Evolutionary conservation across 345 rosid genomes (phyloP).

Genomic region (Eucalyptus sp.): DNA sequence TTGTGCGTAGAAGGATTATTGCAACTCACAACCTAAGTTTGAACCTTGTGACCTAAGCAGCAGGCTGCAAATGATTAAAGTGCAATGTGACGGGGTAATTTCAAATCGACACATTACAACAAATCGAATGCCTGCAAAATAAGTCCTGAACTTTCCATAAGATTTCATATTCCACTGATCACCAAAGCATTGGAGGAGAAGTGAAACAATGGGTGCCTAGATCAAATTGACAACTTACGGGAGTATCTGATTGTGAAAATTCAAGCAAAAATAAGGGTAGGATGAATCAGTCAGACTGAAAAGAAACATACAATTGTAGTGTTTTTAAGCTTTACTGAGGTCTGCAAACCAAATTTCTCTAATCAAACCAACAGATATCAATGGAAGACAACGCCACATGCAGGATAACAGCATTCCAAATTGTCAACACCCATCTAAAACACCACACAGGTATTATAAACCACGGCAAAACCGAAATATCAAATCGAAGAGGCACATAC

Average conservation of each 20-base stretch:
- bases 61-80: neutral
- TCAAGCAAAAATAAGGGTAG: neutral
- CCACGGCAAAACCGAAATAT: neutral
- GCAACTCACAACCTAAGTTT: neutral
- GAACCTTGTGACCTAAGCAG: neutral
- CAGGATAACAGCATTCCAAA: neutral
- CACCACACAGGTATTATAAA: neutral
- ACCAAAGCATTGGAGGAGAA: neutral
- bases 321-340: neutral
- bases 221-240: neutral
- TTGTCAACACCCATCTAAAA: neutral
- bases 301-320: neutral
- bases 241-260: neutral
- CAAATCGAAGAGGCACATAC: slow-evolving; percentile 21
- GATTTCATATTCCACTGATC: neutral
- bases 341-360: neutral
- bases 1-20: neutral
- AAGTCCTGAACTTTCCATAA: neutral
- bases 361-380: neutral
- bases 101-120: neutral
- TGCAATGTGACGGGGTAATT: neutral
- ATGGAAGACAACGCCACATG: neutral
- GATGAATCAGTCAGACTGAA: neutral
- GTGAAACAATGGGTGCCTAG: neutral
- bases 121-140: neutral